These are phyloP conservation scores for Blastobotrys parvus DNA, from an alignment of 805 yeast species.

Conservation along the genomic window DNA sequence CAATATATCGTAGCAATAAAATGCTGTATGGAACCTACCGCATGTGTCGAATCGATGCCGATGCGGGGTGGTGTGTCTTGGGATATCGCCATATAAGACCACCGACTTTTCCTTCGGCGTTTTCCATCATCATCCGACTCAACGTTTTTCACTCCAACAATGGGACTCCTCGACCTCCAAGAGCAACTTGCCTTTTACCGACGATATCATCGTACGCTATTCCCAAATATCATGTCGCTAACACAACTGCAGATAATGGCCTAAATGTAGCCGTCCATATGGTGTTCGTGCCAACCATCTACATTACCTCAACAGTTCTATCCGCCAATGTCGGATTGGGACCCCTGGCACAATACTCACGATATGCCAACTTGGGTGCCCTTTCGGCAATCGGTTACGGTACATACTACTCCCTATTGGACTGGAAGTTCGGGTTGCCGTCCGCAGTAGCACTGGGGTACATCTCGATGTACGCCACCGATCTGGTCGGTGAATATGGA, in stretches of 20 bases:
- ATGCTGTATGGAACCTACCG: too few relatives aligned
- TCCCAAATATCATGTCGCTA: too few relatives aligned
- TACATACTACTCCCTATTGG: slow-evolving; percentile 51
- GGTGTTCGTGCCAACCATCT: slow-evolving; percentile 70
- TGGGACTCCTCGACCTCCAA: slow-evolving; percentile 24
- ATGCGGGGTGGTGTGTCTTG: too few relatives aligned
- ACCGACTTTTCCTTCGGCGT: too few relatives aligned
- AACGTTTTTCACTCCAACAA: neutral
- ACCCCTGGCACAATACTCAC: slow-evolving; percentile 9
- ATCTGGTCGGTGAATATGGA: slow-evolving; percentile 22
- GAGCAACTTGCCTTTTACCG: slow-evolving; percentile 54
- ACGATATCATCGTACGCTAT: slow-evolving; percentile 34
- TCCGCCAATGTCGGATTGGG: slow-evolving; percentile 23
- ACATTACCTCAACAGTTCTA: slow-evolving; percentile 44
- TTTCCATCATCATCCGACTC: too few relatives aligned
- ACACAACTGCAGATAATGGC: too few relatives aligned
- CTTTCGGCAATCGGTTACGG: slow-evolving; percentile 41
- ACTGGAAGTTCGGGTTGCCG: slow-evolving; percentile 40
- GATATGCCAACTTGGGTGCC: slow-evolving; percentile 39
- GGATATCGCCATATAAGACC: too few relatives aligned
- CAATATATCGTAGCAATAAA: too few relatives aligned
- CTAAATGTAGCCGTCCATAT: slow-evolving; percentile 77
- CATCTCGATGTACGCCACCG: slow-evolving; percentile 22
- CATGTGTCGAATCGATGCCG: too few relatives aligned
- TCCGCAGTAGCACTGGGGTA: slow-evolving; percentile 34